Evolutionary conservation across 2,329 filamentous ascomycete species (phyloP).

Genomic region (Simplicillium aogashimaense): DNA sequence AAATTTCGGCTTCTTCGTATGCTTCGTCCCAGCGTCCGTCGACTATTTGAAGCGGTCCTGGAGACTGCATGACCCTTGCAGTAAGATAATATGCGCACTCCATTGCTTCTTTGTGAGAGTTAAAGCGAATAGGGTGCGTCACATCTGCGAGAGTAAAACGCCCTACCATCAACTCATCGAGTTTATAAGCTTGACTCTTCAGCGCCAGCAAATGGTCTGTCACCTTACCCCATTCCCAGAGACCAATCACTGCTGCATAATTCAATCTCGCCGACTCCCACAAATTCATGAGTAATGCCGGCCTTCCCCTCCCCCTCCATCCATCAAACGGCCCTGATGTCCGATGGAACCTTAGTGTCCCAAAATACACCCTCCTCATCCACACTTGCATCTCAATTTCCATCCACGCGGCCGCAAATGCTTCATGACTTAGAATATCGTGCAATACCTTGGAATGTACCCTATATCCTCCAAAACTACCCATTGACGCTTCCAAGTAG

Average conservation of each 20-base stretch:
- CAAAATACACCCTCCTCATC: conserved; percentile 14
- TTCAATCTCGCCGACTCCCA: background rate
- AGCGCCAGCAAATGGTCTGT: too few relatives aligned
- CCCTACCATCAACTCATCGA: too few relatives aligned
- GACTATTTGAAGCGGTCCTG: background rate
- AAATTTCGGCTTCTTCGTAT: conserved; percentile 5
- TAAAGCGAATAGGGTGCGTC: background rate
- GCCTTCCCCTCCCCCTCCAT: background rate
- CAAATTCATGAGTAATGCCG: background rate
- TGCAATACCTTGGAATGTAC: conserved; percentile 7
- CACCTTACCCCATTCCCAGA: too few relatives aligned
- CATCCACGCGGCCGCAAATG: conserved; percentile 9
- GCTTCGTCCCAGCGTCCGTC: background rate
- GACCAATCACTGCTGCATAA: too few relatives aligned
- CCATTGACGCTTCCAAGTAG: conserved; percentile 13
- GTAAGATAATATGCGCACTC: background rate
- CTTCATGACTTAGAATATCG: conserved; percentile 1
- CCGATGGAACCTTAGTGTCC: conserved; percentile 5
- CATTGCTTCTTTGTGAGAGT: background rate
- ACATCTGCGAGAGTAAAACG: too few relatives aligned
- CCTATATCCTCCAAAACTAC: conserved; percentile 10
- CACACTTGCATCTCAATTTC: conserved; percentile 13
- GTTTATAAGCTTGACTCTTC: too few relatives aligned
- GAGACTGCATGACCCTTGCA: background rate
- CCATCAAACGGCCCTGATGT: background rate